Conservation (phyloP, 2,329 filamentous ascomycete species). For the Aureobasidium sp. region DNA sequence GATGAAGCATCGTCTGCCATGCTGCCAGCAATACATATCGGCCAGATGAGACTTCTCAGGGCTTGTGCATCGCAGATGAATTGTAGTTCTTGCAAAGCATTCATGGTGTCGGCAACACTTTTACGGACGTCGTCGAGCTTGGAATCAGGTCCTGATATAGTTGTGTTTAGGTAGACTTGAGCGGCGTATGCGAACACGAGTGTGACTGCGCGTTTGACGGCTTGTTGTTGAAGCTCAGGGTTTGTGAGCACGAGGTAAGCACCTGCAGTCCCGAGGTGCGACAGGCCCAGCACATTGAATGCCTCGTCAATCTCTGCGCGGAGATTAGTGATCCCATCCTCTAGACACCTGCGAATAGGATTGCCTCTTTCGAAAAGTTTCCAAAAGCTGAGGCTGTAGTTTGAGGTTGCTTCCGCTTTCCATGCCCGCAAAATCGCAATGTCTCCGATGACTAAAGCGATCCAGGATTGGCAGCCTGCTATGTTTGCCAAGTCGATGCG, state of each 20-base stretch:
- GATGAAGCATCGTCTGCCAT: constrained; percentile 4
- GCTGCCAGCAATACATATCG: constrained; percentile 15
- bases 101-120: constrained; percentile 10
- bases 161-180: constrained; percentile 12
- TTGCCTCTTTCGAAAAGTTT: constrained; percentile 1
- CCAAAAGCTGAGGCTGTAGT: constrained; percentile 2
- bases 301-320: constrained; percentile 1
- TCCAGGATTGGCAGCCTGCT: constrained; percentile 10
- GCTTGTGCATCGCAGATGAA: constrained; percentile 12
- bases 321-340: background rate
- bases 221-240: background rate
- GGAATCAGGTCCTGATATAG: constrained; percentile 3
- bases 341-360: background rate
- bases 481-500: constrained; percentile 11
- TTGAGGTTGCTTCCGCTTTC: background rate
- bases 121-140: background rate
- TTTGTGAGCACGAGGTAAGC: background rate
- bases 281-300: background rate
- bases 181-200: constrained; percentile 15
- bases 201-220: constrained; percentile 11
- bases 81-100: constrained; percentile 11
- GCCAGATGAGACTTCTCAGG: constrained; percentile 13
- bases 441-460: constrained; percentile 1
- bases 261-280: background rate
- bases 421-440: constrained; percentile 1